These are phyloP conservation scores for Neoscytalidium dimidiatum DNA, from an alignment of 2,329 filamentous ascomycete genomes.

Conservation along the genomic window DNA sequence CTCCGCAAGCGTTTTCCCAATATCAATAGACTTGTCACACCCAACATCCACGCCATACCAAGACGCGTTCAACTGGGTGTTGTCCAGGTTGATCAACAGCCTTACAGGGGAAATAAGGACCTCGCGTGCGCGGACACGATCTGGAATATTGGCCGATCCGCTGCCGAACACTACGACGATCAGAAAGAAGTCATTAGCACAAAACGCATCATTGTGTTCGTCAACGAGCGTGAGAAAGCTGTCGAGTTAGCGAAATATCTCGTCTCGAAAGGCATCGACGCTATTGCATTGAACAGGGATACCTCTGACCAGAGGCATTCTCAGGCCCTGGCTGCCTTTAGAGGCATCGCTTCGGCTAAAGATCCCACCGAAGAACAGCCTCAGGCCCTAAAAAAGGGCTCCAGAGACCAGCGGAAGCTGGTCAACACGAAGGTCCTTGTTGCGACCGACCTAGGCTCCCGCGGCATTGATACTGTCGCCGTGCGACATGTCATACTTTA, in stretches of 20 bases:
- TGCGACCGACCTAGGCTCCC: conserved; percentile 86
- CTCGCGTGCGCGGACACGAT: conserved; percentile 94
- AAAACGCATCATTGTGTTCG: conserved; percentile 90
- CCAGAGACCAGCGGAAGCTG: neutral
- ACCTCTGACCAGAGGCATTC: conserved; percentile 75
- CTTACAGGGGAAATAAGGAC: conserved; percentile 88
- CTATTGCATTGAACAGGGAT: conserved; percentile 81
- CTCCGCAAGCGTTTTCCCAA: conserved; percentile 80
- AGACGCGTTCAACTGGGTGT: conserved; percentile 92
- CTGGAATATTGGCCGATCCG: conserved; percentile 85
- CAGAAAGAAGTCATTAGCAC: conserved; percentile 58
- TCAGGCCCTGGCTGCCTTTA: conserved; percentile 78
- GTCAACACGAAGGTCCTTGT: conserved; percentile 79
- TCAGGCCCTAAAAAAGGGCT: neutral
- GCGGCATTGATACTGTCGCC: conserved; percentile 91
- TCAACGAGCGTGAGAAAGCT: conserved; percentile 92
- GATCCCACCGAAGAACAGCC: conserved; percentile 10
- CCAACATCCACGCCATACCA: conserved; percentile 94
- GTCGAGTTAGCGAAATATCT: conserved; percentile 80
- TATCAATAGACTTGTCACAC: conserved; percentile 84
- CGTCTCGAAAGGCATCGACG: conserved; percentile 81
- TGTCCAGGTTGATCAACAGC: conserved; percentile 87
- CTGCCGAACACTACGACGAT: conserved; percentile 40
- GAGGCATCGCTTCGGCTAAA: conserved; percentile 39
- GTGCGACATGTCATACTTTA: conserved; percentile 92